phyloP scores from a whole-genome alignment of 1,139 yeast species.

The Spencermartinsiella ligniputridi region DNA sequence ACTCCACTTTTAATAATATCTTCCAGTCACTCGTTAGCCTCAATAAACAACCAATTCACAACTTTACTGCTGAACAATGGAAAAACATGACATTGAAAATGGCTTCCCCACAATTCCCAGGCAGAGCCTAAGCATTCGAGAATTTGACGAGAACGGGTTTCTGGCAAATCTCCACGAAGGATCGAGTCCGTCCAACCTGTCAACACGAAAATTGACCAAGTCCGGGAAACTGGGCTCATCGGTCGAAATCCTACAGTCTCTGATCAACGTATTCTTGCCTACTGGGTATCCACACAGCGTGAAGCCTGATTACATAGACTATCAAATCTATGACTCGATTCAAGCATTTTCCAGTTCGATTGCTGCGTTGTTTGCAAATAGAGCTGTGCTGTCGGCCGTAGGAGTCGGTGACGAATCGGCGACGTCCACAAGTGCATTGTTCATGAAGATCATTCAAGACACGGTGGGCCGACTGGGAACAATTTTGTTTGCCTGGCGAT shows the following conservation, averaged over 20 bases:
- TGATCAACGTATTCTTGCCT: conserved; percentile 35
- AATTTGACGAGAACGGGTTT: conserved; percentile 23
- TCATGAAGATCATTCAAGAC: conserved; percentile 36
- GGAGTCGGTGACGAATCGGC: conserved; percentile 39
- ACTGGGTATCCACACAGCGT: conserved; percentile 38
- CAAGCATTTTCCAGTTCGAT: conserved; percentile 38
- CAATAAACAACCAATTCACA: too few species aligned
- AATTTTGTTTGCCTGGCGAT: conserved; percentile 36
- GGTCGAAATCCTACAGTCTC: conserved; percentile 18
- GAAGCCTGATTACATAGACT: conserved; percentile 33
- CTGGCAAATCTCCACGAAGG: conserved; percentile 21
- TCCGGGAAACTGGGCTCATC: neutral
- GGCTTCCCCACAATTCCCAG: conserved; percentile 1
- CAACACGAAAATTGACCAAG: conserved; percentile 5
- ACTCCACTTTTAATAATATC: too few species aligned
- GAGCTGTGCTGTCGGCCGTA: conserved; percentile 36
- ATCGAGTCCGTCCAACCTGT: conserved; percentile 10
- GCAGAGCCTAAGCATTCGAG: conserved; percentile 14
- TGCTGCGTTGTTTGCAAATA: conserved; percentile 35
- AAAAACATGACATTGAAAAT: conserved; percentile 3
- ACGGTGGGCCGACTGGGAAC: conserved; percentile 38
- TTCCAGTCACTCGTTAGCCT: too few species aligned
- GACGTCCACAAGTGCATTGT: conserved; percentile 36
- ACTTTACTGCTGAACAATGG: neutral
- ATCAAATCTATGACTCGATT: conserved; percentile 37